Evolutionary conservation across 2,329 filamentous ascomycete genomes (phyloP).

Genomic region (Aspergillus caelatus): DNA sequence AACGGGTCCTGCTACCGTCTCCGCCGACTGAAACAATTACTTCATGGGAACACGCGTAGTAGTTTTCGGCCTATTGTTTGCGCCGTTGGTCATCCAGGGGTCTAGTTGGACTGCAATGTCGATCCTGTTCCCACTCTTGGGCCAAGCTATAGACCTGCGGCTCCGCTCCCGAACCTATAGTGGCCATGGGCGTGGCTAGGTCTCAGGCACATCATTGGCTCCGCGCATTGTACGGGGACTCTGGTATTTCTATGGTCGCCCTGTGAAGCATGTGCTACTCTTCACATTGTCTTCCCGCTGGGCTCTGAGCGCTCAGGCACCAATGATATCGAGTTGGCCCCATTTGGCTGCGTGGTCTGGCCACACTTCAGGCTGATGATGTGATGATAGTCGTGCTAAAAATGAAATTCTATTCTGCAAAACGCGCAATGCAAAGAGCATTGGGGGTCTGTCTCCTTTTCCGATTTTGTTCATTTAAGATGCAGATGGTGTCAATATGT

Average conservation of each 20-base stretch:
- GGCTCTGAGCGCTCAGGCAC: constrained; percentile 2
- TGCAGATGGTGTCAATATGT: neutral
- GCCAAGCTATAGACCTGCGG: constrained; percentile 20
- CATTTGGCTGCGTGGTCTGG: constrained; percentile 4
- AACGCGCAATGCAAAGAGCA: constrained; percentile 17
- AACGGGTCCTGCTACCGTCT: neutral
- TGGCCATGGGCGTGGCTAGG: constrained; percentile 12
- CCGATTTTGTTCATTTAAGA: constrained; percentile 6
- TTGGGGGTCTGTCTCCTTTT: constrained; percentile 1
- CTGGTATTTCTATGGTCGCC: constrained; percentile 4
- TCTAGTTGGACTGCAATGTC: constrained; percentile 12
- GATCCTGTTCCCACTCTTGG: constrained; percentile 19
- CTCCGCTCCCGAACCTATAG: constrained; percentile 20
- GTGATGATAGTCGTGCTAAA: constrained; percentile 18
- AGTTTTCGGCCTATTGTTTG: constrained; percentile 3
- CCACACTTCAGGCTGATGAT: constrained; percentile 13
- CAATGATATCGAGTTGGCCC: neutral
- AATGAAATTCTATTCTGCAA: constrained; percentile 9
- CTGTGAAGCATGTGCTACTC: constrained; percentile 1
- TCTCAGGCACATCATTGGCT: constrained; percentile 13
- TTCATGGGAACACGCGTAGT: neutral
- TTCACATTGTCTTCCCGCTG: constrained; percentile 7
- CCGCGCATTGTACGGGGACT: neutral
- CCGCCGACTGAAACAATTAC: neutral
- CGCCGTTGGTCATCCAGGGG: constrained; percentile 14